phyloP scores from a whole-genome alignment of 2,329 filamentous ascomycete genomes.

The Cladosporium colombiae region DNA sequence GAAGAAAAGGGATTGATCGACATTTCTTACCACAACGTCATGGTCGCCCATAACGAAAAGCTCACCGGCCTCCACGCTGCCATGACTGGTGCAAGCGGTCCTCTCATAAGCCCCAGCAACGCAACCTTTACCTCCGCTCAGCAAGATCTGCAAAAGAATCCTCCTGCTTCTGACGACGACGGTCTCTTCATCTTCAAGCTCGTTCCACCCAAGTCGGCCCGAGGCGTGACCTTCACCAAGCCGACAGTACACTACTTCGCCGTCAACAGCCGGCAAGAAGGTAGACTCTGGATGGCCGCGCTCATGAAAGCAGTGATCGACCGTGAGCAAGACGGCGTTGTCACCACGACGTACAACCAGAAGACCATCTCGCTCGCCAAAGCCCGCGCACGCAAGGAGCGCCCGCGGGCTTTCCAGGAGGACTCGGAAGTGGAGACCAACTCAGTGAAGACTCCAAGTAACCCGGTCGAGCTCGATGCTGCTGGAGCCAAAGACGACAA shows the following conservation, averaged over 20 bases:
- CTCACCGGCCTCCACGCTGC: conserved; percentile 89
- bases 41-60: conserved; percentile 88
- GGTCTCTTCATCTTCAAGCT: conserved; percentile 98
- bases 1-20: conserved; percentile 96
- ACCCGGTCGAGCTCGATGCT: conserved; percentile 22
- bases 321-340: conserved; percentile 70
- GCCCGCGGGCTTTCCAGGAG: conserved; percentile 84
- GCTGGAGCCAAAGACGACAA: conserved; percentile 1
- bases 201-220: conserved; percentile 82
- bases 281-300: conserved; percentile 95
- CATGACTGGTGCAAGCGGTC: conserved; percentile 77
- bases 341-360: conserved; percentile 92
- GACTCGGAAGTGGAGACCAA: conserved; percentile 30
- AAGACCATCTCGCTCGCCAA: conserved; percentile 93
- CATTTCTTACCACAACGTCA: conserved; percentile 95
- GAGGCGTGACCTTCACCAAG: conserved; percentile 95
- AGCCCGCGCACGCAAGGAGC: conserved; percentile 81
- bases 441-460: conserved; percentile 33
- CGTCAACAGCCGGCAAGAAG: conserved; percentile 83
- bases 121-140: conserved; percentile 41
- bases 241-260: conserved; percentile 98
- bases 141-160: conserved; percentile 41
- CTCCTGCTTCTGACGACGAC: conserved; percentile 48
- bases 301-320: conserved; percentile 99
- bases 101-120: conserved; percentile 56